Evolutionary conservation across 352 stramenopile genomes (phyloP).

Genomic region (Pythium grandisporangium): DNA sequence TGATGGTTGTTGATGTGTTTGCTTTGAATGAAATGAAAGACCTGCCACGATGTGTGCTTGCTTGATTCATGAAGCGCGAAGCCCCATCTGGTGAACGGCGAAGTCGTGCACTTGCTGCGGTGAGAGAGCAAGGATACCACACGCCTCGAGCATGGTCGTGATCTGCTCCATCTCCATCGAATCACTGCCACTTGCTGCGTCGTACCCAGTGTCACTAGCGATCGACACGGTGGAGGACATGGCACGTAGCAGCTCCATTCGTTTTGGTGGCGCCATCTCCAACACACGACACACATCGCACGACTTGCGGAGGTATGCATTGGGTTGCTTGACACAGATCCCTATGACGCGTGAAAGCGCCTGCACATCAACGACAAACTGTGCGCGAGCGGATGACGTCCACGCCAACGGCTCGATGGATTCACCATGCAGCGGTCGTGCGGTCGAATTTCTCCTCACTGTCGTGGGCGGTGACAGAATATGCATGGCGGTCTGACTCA

Average conservation of each 20-base stretch:
- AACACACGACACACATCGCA: slow-evolving; percentile 35
- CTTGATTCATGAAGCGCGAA: too few species aligned
- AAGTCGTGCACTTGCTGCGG: slow-evolving; percentile 30
- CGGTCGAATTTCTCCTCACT: background rate
- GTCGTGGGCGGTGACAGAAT: too few species aligned
- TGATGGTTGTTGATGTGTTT: too few species aligned
- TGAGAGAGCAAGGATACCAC: slow-evolving; percentile 33
- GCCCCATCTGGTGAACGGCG: slow-evolving; percentile 9
- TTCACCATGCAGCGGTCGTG: slow-evolving; percentile 1
- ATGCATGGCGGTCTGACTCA: slow-evolving; percentile 2
- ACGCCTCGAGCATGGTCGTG: slow-evolving; percentile 63
- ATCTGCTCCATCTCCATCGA: slow-evolving; percentile 41
- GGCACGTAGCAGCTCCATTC: slow-evolving; percentile 33
- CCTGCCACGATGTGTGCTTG: too few species aligned
- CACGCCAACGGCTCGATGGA: slow-evolving; percentile 1
- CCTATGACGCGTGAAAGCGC: slow-evolving; percentile 25
- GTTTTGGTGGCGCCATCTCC: slow-evolving; percentile 23
- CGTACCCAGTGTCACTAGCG: slow-evolving; percentile 10
- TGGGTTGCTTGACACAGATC: slow-evolving; percentile 15
- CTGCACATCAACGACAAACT: slow-evolving; percentile 35
- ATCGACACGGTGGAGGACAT: too few species aligned
- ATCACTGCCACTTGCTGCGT: background rate
- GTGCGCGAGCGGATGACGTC: slow-evolving; percentile 12
- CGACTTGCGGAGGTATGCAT: slow-evolving; percentile 29
- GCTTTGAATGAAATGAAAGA: too few species aligned